A percentile compares a stretch with the other conserved stretches of the same genome.
phyloP scores from a whole-genome alignment of 345 rosid species.

The Eutrema yunnanense region DNA sequence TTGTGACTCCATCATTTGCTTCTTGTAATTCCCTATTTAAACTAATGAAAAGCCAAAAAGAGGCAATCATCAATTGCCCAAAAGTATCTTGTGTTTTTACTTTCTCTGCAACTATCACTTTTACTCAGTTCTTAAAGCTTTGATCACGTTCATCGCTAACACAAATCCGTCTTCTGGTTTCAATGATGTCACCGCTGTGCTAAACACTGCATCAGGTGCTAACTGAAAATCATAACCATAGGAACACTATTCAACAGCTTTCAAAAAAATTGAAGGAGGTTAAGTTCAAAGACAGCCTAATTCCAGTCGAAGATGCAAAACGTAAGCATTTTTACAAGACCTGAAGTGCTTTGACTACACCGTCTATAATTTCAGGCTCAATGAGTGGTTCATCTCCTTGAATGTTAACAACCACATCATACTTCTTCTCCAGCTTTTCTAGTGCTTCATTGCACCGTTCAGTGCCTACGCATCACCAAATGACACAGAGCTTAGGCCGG shows the following conservation, averaged over 20 bases:
- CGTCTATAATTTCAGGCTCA: conserved; percentile 93
- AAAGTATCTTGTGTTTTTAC: too few species aligned
- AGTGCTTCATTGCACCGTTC: conserved; percentile 92
- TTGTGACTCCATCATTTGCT: too few species aligned
- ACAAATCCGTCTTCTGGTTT: conserved; percentile 75
- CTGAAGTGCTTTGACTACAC: conserved; percentile 92
- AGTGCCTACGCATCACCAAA: conserved; percentile 43
- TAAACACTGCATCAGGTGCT: conserved; percentile 95
- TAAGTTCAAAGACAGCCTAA: neutral
- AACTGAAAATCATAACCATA: conserved; percentile 37
- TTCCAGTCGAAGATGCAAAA: neutral
- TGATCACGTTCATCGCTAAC: too few species aligned
- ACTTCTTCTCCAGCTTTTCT: conserved; percentile 73
- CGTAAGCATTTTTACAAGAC: conserved; percentile 19
- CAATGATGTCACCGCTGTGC: conserved; percentile 89
- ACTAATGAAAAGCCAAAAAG: too few species aligned
- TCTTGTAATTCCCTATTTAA: too few species aligned
- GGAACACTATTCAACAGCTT: neutral
- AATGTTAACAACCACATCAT: conserved; percentile 88
- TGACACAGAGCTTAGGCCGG: neutral
- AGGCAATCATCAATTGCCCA: too few species aligned
- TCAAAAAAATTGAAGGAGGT: neutral
- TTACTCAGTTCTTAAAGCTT: too few species aligned
- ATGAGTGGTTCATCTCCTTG: conserved; percentile 97
- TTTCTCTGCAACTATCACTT: too few species aligned